Conservation (phyloP, 306 rosid species). For the Lathyrus sativus region DNA sequence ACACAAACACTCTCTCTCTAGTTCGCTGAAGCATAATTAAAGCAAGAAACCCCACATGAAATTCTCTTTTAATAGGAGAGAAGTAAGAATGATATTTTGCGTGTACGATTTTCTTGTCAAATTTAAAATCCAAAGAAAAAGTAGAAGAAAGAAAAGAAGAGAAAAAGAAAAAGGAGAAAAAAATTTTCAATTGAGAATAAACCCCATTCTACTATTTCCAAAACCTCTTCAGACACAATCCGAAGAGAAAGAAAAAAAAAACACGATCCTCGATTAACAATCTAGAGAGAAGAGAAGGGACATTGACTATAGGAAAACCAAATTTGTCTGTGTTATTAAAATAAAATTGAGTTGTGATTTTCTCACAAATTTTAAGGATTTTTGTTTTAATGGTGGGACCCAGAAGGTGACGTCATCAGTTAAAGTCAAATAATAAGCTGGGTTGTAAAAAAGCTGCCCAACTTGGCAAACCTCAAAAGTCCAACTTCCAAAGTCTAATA, state of each 20-base stretch:
- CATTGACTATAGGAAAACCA: conserved; percentile 69
- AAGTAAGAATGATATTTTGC: conserved; percentile 31
- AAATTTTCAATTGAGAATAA: no score
- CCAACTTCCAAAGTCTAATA: conserved; percentile 29
- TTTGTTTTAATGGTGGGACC: conserved; percentile 47
- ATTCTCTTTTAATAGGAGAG: no score
- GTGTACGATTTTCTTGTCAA: conserved; percentile 36
- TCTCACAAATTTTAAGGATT: conserved; percentile 8
- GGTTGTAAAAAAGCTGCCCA: conserved; percentile 66
- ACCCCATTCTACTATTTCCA: no score
- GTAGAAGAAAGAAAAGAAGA: background rate
- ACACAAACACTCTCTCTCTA: conserved; percentile 19
- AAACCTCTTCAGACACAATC: no score
- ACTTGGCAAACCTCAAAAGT: conserved; percentile 39
- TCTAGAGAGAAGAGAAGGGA: conserved; percentile 50
- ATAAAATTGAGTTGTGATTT: background rate
- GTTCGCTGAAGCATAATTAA: conserved; percentile 44
- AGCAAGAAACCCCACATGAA: conserved; percentile 48
- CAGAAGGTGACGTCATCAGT: conserved; percentile 35
- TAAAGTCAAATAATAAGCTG: conserved; percentile 70
- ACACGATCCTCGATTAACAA: conserved; percentile 36
- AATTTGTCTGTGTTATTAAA: conserved; percentile 33
- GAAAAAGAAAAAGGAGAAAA: conserved; percentile 21
- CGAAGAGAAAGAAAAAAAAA: conserved; percentile 12
- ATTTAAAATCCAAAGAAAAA: conserved; percentile 33